Evolutionary conservation across 2,329 filamentous ascomycete species (phyloP).

Genomic region (Huntiella bhutanensis): DNA sequence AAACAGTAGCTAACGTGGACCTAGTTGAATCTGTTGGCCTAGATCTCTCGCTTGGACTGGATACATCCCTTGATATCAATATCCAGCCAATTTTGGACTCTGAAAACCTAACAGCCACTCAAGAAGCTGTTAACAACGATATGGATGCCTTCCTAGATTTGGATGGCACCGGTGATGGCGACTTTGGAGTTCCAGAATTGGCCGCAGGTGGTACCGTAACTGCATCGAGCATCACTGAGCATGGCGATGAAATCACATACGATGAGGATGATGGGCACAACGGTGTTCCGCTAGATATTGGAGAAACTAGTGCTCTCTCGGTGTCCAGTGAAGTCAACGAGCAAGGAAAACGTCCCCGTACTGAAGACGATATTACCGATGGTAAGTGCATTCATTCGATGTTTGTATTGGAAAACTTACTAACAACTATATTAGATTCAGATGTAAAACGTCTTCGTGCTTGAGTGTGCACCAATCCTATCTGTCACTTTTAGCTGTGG

Average conservation of each 20-base stretch:
- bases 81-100: constrained; percentile 5
- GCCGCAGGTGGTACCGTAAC: neutral
- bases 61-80: constrained; percentile 2
- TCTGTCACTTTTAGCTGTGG: neutral
- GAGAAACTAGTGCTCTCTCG: constrained; percentile 7
- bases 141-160: constrained; percentile 6
- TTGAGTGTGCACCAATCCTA: neutral
- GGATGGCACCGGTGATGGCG: neutral
- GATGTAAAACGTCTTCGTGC: constrained; percentile 8
- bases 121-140: constrained; percentile 5
- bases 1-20: neutral
- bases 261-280: constrained; percentile 11
- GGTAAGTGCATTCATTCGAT: constrained; percentile 4
- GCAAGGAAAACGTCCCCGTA: constrained; percentile 7
- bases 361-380: constrained; percentile 5
- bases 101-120: constrained; percentile 3
- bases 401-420: neutral
- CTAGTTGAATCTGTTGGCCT: constrained; percentile 6
- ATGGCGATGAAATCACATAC: constrained; percentile 11
- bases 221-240: constrained; percentile 10
- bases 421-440: neutral
- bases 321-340: constrained; percentile 10
- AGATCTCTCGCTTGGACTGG: constrained; percentile 3
- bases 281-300: constrained; percentile 7
- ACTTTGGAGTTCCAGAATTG: constrained; percentile 1